Percentiles rank a stretch among this genome's conserved stretches.
These are phyloP conservation scores for Globisporangium emineosum DNA, from an alignment of 352 stramenopile species.

Conservation along the genomic window DNA sequence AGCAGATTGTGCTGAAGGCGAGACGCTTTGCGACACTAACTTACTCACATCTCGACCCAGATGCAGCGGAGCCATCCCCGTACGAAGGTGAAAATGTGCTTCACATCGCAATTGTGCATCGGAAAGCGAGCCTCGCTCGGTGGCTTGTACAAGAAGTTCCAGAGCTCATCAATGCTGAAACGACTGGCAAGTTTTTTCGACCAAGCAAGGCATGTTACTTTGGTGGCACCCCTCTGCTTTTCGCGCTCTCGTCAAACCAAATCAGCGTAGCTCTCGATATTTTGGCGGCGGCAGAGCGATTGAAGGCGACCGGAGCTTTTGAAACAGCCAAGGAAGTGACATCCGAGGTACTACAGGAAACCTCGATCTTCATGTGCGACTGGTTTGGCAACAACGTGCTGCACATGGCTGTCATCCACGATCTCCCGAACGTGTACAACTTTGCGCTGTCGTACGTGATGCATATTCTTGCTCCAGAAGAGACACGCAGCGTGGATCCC, in stretches of 20 bases:
- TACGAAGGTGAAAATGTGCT: conserved; percentile 68
- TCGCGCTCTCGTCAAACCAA: conserved; percentile 55
- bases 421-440: conserved; percentile 52
- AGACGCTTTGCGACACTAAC: conserved; percentile 30
- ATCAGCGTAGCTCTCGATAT: conserved; percentile 41
- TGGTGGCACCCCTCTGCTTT: conserved; percentile 50
- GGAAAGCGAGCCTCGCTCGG: conserved; percentile 28
- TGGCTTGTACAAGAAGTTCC: conserved; percentile 41
- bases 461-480: conserved; percentile 21
- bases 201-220: conserved; percentile 61
- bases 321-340: conserved; percentile 4
- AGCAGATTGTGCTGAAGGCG: conserved; percentile 31
- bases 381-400: conserved; percentile 57
- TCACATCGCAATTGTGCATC: conserved; percentile 65
- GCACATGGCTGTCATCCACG: conserved; percentile 55
- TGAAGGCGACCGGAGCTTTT: conserved; percentile 10
- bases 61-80: conserved; percentile 26
- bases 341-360: conserved; percentile 7
- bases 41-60: conserved; percentile 30
- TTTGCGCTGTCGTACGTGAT: conserved; percentile 57
- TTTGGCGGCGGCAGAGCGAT: conserved; percentile 26
- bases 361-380: conserved; percentile 54
- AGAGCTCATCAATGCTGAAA: conserved; percentile 40
- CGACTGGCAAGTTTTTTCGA: conserved; percentile 48
- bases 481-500: neutral